Evolutionary conservation across 805 yeast genomes (phyloP).

Genomic region (Saccharomycopsis fibuligera): DNA sequence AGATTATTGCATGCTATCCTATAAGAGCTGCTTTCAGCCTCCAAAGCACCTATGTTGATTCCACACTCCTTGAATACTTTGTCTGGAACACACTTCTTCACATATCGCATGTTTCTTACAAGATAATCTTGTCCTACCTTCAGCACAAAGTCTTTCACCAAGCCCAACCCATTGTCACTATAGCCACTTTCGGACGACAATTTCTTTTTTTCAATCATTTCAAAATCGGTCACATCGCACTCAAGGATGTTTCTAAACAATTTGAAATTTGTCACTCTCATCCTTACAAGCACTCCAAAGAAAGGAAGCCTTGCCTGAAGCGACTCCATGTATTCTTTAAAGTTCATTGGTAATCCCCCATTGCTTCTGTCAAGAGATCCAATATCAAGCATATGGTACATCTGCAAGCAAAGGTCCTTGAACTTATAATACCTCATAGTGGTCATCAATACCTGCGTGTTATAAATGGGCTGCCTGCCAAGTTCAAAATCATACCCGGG

Average conservation of each 20-base stretch:
- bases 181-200: neutral
- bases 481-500: neutral
- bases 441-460: too few relatives aligned
- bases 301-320: neutral
- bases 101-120: neutral
- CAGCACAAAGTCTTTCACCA: neutral
- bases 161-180: neutral
- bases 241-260: conserved; percentile 1
- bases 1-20: too few relatives aligned
- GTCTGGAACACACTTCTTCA: neutral
- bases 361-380: neutral
- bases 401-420: neutral
- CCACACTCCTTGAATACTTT: neutral
- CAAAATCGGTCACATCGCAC: neutral
- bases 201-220: neutral
- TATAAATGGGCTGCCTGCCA: too few relatives aligned
- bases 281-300: conserved; percentile 9
- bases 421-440: conserved; percentile 1
- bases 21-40: too few relatives aligned
- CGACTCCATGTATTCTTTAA: neutral
- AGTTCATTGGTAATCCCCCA: neutral
- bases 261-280: conserved; percentile 6
- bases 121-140: neutral
- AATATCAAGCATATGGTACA: conserved; percentile 3
- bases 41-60: too few relatives aligned